Conservation (phyloP, 257 asterid genomes). For the Primulina eburnea region DNA sequence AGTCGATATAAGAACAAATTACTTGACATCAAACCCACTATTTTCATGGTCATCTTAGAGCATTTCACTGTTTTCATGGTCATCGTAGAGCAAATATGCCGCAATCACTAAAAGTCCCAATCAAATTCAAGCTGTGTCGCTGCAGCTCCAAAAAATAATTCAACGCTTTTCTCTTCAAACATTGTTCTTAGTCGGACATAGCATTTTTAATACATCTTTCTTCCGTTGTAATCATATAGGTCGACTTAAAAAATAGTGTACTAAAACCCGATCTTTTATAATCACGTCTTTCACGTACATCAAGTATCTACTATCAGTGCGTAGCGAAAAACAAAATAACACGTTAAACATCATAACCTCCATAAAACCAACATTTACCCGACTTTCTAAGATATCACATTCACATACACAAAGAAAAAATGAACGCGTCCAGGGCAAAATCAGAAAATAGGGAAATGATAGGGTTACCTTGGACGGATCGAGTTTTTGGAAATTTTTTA, state of each 20-base stretch:
- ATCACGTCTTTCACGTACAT: background rate
- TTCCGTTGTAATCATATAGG: background rate
- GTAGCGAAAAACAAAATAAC: background rate
- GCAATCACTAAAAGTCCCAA: too few relatives aligned
- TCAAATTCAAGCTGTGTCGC: too few relatives aligned
- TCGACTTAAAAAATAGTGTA: background rate
- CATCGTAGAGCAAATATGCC: too few relatives aligned
- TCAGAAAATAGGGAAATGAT: background rate
- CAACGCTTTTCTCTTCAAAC: too few relatives aligned
- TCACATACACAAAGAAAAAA: background rate
- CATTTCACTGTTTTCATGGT: too few relatives aligned
- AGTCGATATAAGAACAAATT: too few relatives aligned
- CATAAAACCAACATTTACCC: background rate
- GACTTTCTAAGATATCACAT: background rate
- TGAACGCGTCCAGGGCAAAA: background rate
- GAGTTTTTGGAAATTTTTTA: conserved; percentile 72
- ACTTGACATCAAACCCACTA: too few relatives aligned
- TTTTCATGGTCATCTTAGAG: too few relatives aligned
- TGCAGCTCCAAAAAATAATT: too few relatives aligned
- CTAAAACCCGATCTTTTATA: too few relatives aligned
- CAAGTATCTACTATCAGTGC: background rate
- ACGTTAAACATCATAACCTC: background rate
- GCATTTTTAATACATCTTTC: background rate
- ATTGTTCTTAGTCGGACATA: too few relatives aligned
- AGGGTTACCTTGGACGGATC: conserved; percentile 71